Base-by-base conservation (phyloP, 768 basidiomycete genomes). In the Tricholoma furcatifolium region DNA sequence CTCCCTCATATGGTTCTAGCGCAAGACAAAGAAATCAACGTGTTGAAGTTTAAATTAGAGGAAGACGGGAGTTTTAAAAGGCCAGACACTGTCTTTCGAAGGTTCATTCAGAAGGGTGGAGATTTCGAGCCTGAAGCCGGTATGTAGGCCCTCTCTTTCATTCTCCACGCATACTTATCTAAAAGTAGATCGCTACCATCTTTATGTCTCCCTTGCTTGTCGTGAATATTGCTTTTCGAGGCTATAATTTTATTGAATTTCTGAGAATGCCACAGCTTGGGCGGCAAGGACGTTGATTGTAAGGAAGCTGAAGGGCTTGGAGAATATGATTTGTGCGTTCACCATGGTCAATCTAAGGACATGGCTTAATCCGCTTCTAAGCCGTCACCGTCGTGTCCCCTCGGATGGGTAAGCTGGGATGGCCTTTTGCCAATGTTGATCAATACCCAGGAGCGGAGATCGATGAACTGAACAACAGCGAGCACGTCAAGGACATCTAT, bases 251-350 rank as follows among this genome's bases (percentile, higher is more conserved):
- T 17, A 15, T 58, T 18, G 14, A 18, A 30, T 30, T 5, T 11
- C 24, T 27, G 27, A 39, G 21, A n/a, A 42, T 12, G 10, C 40
- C 23, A 48, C 27, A 51, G 88, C 95, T 7, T 98, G 94, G 95
- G 96, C 96, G 0, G 89, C 91, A 30, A 80, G 96, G 58, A 81
- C 93, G 2, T 74, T 97, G 55, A 96, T 98, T 60, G 75, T 86
- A 5, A 81, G 94, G 60, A 85, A 92, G 69, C 79, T 98, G 61
- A 98, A 98, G 66, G 94, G 94, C 2, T 77, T 99, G 15, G 89
- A 98, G 57, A 79, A 87, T 18, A 70, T 90, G 56, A 81, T 98
- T 53, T 74, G 93, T 91, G 57, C 63, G 87, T 74, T 12, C 30
- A 18, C 2, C 15, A 27, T 27, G 7, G 12, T 12, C n/a, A 41